A percentile compares a stretch with the other conserved stretches of the same genome.
phyloP scores from a whole-genome alignment of 1,284 basidiomycete genomes.

The Pascua guehoae region DNA sequence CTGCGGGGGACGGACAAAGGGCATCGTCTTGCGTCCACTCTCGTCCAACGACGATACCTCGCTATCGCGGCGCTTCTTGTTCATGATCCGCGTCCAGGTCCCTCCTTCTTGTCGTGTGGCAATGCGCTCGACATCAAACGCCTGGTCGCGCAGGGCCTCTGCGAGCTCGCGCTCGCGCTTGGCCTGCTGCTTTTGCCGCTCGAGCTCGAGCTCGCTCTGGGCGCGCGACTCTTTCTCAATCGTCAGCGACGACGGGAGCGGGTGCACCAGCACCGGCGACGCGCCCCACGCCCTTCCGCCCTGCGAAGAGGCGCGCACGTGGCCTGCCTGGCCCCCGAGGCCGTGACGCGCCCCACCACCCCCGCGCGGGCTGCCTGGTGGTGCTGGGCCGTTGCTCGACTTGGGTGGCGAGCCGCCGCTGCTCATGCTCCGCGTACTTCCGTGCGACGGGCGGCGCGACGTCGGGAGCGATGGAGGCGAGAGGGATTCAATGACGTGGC shows the following conservation, averaged over 20 bases:
- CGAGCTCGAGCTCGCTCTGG: constrained; percentile 42
- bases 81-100: constrained; percentile 22
- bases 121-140: constrained; percentile 33
- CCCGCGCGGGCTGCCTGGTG: neutral
- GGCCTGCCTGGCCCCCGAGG: neutral
- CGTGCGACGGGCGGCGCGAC: too few species aligned
- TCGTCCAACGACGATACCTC: neutral
- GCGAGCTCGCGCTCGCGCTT: constrained; percentile 34
- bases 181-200: constrained; percentile 32
- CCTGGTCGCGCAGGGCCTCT: constrained; percentile 46
- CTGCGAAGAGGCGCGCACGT: neutral
- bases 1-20: constrained; percentile 43
- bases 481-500: constrained; percentile 4
- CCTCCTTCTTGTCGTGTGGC: constrained; percentile 26
- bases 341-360: neutral
- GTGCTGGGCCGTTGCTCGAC: too few species aligned
- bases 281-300: constrained; percentile 1
- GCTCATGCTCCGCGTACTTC: too few species aligned
- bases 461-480: neutral
- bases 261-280: constrained; percentile 38
- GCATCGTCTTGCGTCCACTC: constrained; percentile 14
- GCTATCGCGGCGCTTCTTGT: constrained; percentile 12
- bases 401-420: too few species aligned
- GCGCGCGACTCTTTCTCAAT: constrained; percentile 30
- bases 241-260: constrained; percentile 29